Base-by-base conservation (phyloP, 164 flowering plant species). In the Sedum album region DNA sequence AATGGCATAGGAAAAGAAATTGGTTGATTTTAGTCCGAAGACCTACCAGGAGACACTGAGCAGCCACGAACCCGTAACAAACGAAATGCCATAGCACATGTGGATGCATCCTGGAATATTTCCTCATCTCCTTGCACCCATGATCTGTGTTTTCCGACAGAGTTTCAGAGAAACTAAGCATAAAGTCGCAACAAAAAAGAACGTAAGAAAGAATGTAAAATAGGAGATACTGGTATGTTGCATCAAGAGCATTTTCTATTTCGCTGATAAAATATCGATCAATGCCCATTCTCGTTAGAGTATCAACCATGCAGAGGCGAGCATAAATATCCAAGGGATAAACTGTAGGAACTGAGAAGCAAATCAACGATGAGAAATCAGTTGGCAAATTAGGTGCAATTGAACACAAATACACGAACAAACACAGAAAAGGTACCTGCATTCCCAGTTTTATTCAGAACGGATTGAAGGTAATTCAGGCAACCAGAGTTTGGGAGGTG, bases 41-140 rank as follows among this genome's bases (percentile, higher is more conserved):
- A 57, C 6, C 62, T 65, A 87, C 95, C 91, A 55, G 91, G 77
- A 60, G 87, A 82, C 55, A 90, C 79, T 66, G 85, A 78, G 74
- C 80, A 88, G 66, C 98, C 92, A 75, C 84, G 76, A 44, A 68
- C 48, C 35, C 93, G 86, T 69, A 93, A 73, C 39, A 86, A 38
- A 41, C 91, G 83, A 79, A 90, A 93, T 72, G 96, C 89, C 81
- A 87, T 71, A 20, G 90, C 86, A 72, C 83, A 80, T 14, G 93
- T 87, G 23, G 76, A 64, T 28, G 70, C 31, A 48, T 88, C 87
- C 31, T 68, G 67, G 65, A 82, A 84, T 75, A 93, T 82, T 66
- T 86, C 88, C 70, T 93, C 95, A 62, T 88, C 83, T 28, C 73
- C 79, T 77, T 82, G 79, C 77, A 81, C 60, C 98, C 96, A 93